Evolutionary conservation across 2,329 filamentous ascomycete species (phyloP).

Genomic region (Colletotrichum camelliae): DNA sequence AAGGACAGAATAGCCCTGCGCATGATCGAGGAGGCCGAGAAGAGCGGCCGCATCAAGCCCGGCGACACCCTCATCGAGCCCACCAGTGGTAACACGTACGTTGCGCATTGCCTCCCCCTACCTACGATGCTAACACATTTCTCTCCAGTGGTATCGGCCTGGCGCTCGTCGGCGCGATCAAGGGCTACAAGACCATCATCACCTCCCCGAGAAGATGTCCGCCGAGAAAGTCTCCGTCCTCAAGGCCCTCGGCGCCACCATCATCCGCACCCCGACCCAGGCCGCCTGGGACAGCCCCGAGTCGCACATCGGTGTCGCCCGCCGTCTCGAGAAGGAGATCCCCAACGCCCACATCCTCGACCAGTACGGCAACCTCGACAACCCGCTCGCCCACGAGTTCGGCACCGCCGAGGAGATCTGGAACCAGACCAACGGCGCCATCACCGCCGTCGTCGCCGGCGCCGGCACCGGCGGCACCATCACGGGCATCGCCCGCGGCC

Average conservation of each 20-base stretch:
- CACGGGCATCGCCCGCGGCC: slow-evolving; percentile 82
- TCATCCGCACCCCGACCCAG: slow-evolving; percentile 95
- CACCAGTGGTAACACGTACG: slow-evolving; percentile 89
- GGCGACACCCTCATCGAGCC: slow-evolving; percentile 98
- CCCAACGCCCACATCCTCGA: slow-evolving; percentile 97
- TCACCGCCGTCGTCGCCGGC: slow-evolving; percentile 86
- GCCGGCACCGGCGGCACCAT: slow-evolving; percentile 97
- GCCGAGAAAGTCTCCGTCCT: slow-evolving; percentile 97
- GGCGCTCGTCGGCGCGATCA: slow-evolving; percentile 91
- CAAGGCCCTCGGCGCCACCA: slow-evolving; percentile 91
- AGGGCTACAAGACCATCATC: slow-evolving; percentile 98
- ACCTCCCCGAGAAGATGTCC: slow-evolving; percentile 98
- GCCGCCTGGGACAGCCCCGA: slow-evolving; percentile 94
- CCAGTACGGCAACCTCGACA: slow-evolving; percentile 91
- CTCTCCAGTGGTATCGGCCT: slow-evolving; percentile 78
- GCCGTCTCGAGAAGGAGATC: slow-evolving; percentile 89
- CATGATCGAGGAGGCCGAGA: slow-evolving; percentile 97
- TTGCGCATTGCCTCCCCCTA: slow-evolving; percentile 20
- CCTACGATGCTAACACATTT: slow-evolving; percentile 21
- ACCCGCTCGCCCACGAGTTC: slow-evolving; percentile 90
- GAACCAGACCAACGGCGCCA: slow-evolving; percentile 82
- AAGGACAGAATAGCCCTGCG: slow-evolving; percentile 95
- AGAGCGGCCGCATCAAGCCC: slow-evolving; percentile 90
- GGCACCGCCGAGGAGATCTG: slow-evolving; percentile 98
- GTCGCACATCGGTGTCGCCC: slow-evolving; percentile 95